phyloP scores from a whole-genome alignment of 108 stramenopile genomes.

The Cyclotella sp. region DNA sequence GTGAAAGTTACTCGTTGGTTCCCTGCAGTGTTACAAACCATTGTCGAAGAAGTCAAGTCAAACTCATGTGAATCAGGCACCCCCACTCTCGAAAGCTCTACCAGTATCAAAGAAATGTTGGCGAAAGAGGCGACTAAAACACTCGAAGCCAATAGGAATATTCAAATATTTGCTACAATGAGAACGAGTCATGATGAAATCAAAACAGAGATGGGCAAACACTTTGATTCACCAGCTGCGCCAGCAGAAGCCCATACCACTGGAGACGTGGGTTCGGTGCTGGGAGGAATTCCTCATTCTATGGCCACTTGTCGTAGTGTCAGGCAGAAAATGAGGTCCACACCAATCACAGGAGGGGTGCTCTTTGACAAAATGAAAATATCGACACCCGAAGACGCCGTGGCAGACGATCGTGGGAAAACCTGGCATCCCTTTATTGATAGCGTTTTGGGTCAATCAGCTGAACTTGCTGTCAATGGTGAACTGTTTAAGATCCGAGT shows the following conservation, averaged over 20 bases:
- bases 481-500: constrained; percentile 70
- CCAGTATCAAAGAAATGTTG: constrained; percentile 52
- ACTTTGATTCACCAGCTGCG: constrained; percentile 27
- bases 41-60: constrained; percentile 65
- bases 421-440: constrained; percentile 3
- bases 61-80: constrained; percentile 28
- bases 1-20: constrained; percentile 82
- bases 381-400: constrained; percentile 17
- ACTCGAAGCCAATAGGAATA: constrained; percentile 58
- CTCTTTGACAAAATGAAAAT: constrained; percentile 30
- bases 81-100: neutral
- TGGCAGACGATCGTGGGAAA: neutral
- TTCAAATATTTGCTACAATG: constrained; percentile 59
- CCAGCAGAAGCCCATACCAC: neutral
- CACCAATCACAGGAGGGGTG: constrained; percentile 37
- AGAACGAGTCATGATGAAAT: constrained; percentile 67
- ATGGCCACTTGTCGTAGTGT: constrained; percentile 37
- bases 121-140: constrained; percentile 56
- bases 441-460: constrained; percentile 30
- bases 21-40: constrained; percentile 75
- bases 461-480: constrained; percentile 70
- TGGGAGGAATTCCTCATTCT: neutral
- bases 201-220: constrained; percentile 51
- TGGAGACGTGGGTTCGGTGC: constrained; percentile 1
- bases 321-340: constrained; percentile 40